These are phyloP conservation scores for Aspergillus baeticus DNA, from an alignment of 495 filamentous ascomycete genomes.

Conservation along the genomic window DNA sequence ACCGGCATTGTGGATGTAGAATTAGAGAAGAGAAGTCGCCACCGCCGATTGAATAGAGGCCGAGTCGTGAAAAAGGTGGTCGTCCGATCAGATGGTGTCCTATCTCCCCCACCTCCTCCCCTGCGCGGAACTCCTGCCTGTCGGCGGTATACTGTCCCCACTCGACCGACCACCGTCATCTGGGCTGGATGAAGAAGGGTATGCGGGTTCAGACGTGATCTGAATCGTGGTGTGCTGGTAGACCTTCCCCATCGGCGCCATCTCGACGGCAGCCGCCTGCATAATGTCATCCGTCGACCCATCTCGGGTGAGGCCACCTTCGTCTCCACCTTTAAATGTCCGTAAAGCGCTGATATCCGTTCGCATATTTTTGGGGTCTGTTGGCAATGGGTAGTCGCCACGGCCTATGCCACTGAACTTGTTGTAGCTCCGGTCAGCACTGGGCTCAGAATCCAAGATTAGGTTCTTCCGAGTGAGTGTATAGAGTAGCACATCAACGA, in stretches of 20 bases:
- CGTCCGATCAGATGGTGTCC: neutral
- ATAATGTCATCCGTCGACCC: conserved; percentile 44
- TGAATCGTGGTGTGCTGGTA: conserved; percentile 49
- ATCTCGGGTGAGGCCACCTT: conserved; percentile 24
- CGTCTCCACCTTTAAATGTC: conserved; percentile 20
- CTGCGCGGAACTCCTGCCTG: conserved; percentile 11
- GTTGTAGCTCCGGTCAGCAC: conserved; percentile 37
- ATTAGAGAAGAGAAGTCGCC: neutral
- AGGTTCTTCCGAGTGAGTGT: conserved; percentile 59
- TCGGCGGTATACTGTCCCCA: conserved; percentile 26
- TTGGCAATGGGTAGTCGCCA: conserved; percentile 30
- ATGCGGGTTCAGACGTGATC: conserved; percentile 42
- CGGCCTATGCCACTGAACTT: conserved; percentile 35
- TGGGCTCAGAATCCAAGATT: conserved; percentile 45
- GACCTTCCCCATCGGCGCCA: conserved; percentile 40
- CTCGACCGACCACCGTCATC: conserved; percentile 35
- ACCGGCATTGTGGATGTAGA: neutral
- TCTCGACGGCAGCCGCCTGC: conserved; percentile 27
- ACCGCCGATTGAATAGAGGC: neutral
- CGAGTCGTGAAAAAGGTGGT: neutral
- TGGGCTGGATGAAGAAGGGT: conserved; percentile 10
- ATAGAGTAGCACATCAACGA: conserved; percentile 72
- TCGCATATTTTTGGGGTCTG: conserved; percentile 26
- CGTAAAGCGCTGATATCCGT: conserved; percentile 25
- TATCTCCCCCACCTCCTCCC: conserved; percentile 29